These are phyloP conservation scores for Parmelia sp. DNA, from an alignment of 495 filamentous ascomycete species.

Conservation along the genomic window DNA sequence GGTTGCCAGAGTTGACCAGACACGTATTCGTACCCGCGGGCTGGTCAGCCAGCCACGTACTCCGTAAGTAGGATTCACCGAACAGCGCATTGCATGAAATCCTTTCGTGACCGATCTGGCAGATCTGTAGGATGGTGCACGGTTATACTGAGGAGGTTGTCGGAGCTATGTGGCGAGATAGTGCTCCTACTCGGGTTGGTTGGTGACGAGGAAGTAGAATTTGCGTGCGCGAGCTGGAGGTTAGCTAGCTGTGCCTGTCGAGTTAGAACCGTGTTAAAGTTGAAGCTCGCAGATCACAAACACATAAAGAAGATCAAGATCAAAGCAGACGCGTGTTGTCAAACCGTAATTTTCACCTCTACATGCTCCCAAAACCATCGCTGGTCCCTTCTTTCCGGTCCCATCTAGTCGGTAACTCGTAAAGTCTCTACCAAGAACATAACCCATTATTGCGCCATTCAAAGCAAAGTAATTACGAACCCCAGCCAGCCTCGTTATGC, in stretches of 20 bases:
- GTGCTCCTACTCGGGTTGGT: background rate
- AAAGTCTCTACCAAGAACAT: background rate
- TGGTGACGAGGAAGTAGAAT: background rate
- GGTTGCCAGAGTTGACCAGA: too few species aligned
- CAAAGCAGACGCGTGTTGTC: slow-evolving; percentile 5
- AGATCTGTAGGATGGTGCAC: background rate
- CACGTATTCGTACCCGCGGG: background rate
- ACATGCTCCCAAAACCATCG: background rate
- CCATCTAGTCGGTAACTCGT: background rate
- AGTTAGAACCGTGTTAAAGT: background rate
- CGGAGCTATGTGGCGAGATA: background rate
- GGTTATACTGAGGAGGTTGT: background rate
- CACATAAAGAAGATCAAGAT: background rate
- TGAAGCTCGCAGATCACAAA: background rate
- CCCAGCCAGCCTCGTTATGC: background rate
- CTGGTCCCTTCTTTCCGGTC: background rate
- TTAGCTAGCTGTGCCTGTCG: slow-evolving; percentile 2
- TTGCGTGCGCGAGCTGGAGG: background rate
- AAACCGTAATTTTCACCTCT: background rate
- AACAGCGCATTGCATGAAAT: background rate
- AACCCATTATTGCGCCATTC: background rate
- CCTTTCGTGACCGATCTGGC: background rate
- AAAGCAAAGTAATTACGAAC: background rate
- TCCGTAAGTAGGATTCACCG: background rate
- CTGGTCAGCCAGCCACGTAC: too few species aligned